These are phyloP conservation scores for Suhomyces sp. DNA, from an alignment of 805 yeast species.

Conservation along the genomic window DNA sequence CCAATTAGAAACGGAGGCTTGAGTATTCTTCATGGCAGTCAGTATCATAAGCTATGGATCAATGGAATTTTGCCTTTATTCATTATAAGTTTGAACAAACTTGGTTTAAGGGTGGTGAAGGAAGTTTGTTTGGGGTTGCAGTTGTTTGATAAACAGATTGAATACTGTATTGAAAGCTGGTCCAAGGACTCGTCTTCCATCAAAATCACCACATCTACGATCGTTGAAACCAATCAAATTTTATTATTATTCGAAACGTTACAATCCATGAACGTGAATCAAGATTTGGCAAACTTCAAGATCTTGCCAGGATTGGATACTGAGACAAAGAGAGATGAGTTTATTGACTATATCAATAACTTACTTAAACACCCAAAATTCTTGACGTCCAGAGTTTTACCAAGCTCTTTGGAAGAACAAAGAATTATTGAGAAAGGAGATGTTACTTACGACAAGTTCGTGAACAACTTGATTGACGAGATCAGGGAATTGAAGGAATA, in stretches of 20 bases:
- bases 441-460: constrained; percentile 27
- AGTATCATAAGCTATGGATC: constrained; percentile 79
- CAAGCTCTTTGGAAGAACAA: constrained; percentile 67
- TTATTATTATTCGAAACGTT: constrained; percentile 62
- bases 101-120: constrained; percentile 63
- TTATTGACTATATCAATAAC: constrained; percentile 63
- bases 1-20: constrained; percentile 67
- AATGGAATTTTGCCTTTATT: constrained; percentile 74
- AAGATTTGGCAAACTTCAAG: constrained; percentile 32
- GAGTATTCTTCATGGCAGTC: constrained; percentile 49
- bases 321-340: constrained; percentile 54
- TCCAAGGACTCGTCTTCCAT: constrained; percentile 50
- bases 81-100: constrained; percentile 54
- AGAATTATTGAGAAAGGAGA: constrained; percentile 52
- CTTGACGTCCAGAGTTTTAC: constrained; percentile 63
- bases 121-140: constrained; percentile 64
- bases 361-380: constrained; percentile 85
- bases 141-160: constrained; percentile 65
- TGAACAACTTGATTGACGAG: constrained; percentile 47
- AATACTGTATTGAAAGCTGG: constrained; percentile 68
- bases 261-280: constrained; percentile 51
- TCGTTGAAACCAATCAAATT: constrained; percentile 54
- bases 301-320: constrained; percentile 62
- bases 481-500: constrained; percentile 54
- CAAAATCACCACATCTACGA: constrained; percentile 34